Conservation (phyloP, 805 yeast genomes). For the Barnettozyma vustinii region DNA sequence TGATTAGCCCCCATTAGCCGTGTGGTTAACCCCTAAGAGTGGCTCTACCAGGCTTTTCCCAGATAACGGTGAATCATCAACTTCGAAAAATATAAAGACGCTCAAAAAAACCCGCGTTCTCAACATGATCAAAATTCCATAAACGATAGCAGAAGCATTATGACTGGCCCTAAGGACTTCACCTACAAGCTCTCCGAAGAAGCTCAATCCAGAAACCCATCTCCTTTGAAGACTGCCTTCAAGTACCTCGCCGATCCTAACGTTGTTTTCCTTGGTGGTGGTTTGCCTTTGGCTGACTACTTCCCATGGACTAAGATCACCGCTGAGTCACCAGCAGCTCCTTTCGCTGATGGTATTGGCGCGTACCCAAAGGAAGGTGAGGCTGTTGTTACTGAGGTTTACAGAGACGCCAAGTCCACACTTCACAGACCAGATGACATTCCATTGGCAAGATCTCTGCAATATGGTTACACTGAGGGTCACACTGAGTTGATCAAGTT, state of each 20-base stretch:
- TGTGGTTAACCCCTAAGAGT: not conserved
- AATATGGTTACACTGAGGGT: slow-evolving; percentile 86
- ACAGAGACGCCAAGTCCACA: slow-evolving; percentile 35
- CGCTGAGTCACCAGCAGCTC: slow-evolving; percentile 72
- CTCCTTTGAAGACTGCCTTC: slow-evolving; percentile 82
- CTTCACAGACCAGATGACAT: slow-evolving; percentile 44
- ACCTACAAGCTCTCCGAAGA: slow-evolving; percentile 72
- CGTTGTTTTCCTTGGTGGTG: slow-evolving; percentile 90
- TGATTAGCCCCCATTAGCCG: not conserved
- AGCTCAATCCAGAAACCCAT: slow-evolving; percentile 67
- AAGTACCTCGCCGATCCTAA: slow-evolving; percentile 68
- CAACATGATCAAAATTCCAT: not conserved
- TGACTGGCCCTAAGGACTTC: slow-evolving; percentile 59
- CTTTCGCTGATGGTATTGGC: slow-evolving; percentile 74
- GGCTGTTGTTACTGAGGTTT: slow-evolving; percentile 31
- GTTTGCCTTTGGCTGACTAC: slow-evolving; percentile 84
- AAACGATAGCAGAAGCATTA: not conserved
- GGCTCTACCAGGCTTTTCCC: not conserved
- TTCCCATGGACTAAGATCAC: slow-evolving; percentile 84
- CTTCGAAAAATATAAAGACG: not conserved
- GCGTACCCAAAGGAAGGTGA: slow-evolving; percentile 42
- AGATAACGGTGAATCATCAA: not conserved
- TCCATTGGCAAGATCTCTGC: slow-evolving; percentile 80
- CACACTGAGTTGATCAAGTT: slow-evolving; percentile 64
- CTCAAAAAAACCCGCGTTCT: not conserved